A percentile compares a stretch with the other conserved stretches of the same genome.
Evolutionary conservation across 1,284 basidiomycete genomes (phyloP).

Genomic region (Athelia psychrophila): DNA sequence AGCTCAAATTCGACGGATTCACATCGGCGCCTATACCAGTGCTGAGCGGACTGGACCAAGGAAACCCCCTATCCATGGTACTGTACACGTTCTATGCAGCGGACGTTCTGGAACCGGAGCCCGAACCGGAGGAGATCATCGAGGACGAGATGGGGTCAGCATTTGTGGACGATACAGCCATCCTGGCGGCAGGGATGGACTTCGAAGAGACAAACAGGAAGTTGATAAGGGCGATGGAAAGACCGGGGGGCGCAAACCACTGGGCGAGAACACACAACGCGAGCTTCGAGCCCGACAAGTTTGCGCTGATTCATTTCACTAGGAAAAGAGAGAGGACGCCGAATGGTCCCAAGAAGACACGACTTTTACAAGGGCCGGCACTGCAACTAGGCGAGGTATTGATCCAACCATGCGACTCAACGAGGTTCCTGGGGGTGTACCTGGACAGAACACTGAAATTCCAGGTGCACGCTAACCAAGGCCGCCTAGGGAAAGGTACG

Average conservation of each 20-base stretch:
- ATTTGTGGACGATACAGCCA: constrained; percentile 27
- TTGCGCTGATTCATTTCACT: constrained; percentile 14
- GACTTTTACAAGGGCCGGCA: background rate
- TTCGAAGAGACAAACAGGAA: constrained; percentile 13
- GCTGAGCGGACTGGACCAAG: constrained; percentile 29
- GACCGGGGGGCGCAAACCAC: constrained; percentile 12
- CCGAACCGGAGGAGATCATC: constrained; percentile 4
- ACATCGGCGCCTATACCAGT: constrained; percentile 19
- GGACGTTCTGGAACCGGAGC: constrained; percentile 14
- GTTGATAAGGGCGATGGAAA: constrained; percentile 14
- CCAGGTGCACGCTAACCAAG: constrained; percentile 5
- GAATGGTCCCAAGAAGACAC: background rate
- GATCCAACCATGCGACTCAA: constrained; percentile 1
- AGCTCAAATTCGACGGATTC: constrained; percentile 27
- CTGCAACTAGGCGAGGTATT: background rate
- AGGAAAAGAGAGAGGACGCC: background rate
- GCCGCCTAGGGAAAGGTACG: constrained; percentile 8
- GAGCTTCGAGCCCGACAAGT: constrained; percentile 20
- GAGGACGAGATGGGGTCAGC: constrained; percentile 15
- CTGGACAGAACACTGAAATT: constrained; percentile 11
- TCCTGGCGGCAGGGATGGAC: constrained; percentile 11
- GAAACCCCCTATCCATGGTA: constrained; percentile 29
- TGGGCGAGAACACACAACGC: constrained; percentile 23
- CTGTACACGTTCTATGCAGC: constrained; percentile 32
- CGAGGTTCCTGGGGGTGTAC: constrained; percentile 14